Percentiles rank a stretch among this genome's conserved stretches.
phyloP scores from a whole-genome alignment of 2,329 filamentous ascomycete species.

The Botrytis squamosa region DNA sequence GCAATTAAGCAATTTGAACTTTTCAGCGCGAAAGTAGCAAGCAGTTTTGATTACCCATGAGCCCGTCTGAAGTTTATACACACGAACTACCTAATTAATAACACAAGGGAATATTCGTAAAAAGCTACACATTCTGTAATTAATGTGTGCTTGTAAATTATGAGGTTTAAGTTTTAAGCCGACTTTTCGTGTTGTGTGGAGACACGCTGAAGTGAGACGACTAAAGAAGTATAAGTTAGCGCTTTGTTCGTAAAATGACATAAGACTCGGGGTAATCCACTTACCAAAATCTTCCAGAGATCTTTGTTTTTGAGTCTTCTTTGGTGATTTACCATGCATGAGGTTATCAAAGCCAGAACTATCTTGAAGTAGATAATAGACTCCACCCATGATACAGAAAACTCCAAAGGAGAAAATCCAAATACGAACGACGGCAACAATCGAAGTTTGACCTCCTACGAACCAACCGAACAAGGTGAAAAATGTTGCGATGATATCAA shows the following conservation, averaged over 20 bases:
- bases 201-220: conserved; percentile 85
- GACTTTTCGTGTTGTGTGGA: conserved; percentile 91
- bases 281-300: conserved; percentile 87
- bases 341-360: conserved; percentile 83
- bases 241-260: conserved; percentile 15
- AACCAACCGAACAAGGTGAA: conserved; percentile 88
- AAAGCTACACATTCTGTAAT: conserved; percentile 17
- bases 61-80: conserved; percentile 21
- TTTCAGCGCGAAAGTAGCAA: conserved; percentile 17
- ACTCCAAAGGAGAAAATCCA: conserved; percentile 91
- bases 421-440: conserved; percentile 81
- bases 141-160: conserved; percentile 20
- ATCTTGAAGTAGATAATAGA: conserved; percentile 79
- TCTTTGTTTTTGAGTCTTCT: conserved; percentile 79
- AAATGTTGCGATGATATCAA: conserved; percentile 80
- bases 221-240: conserved; percentile 55
- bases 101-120: conserved; percentile 19
- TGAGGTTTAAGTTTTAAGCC: conserved; percentile 49
- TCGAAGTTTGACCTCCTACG: conserved; percentile 65
- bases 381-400: conserved; percentile 75
- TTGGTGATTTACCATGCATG: conserved; percentile 85
- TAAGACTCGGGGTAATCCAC: conserved; percentile 40
- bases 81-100: conserved; percentile 20
- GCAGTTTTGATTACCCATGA: conserved; percentile 17
- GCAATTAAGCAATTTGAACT: conserved; percentile 20